Evolutionary conservation across 805 yeast genomes (phyloP), one percentile per base, ranked within the genome.

Genomic region (Candida odintsovae): DNA sequence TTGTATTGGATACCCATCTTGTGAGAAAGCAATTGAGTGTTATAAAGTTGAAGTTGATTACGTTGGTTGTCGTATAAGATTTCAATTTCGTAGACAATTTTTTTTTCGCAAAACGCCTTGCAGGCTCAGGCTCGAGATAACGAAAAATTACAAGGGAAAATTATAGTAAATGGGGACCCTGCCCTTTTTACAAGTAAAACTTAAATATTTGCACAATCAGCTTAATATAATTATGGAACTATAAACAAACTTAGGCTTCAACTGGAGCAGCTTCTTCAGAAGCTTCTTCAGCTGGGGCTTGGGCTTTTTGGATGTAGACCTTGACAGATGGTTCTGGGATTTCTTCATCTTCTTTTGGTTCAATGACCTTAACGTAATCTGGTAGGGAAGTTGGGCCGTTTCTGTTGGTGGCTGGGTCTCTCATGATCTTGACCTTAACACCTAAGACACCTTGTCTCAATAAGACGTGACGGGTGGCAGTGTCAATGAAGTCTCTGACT

Each of bases 391-490:
- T 88, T 78, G 95, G 95, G 76, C 96, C 96, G 62, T 65, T 64
- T 72, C 75, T 83, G 82, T 82, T 78, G 67, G 80, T 70, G 65
- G 92, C 89, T 76, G 98, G 97, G 83, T 92, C 98, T 74, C 88
- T 89, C 99, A 94, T 94, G 72, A 94, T 94, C 86, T 94, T 94
- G 70, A 94, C 98, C 85, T 88, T 92, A 74, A 94, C 85, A 85
- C 99, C 99, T 71, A 94, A 83, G 61, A 94, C 98, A 89, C 99
- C 99, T 81, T 94, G 98, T 83, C 98, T 90, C 82, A 94, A 86
- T 73, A 94, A 82, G 67, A 92, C 98, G 92, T 94, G 98, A 80
- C 99, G 90, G 74, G 96, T 90, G 66, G 99, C 99, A 71, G 83
- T 77, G 77, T 94, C 99, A 71, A 94, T 94, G 86, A 94, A 94